Evolutionary conservation across 495 filamentous ascomycete genomes (phyloP), one percentile per base, ranked within the genome.

Genomic region (Paragyromitra xinjiangensis): DNA sequence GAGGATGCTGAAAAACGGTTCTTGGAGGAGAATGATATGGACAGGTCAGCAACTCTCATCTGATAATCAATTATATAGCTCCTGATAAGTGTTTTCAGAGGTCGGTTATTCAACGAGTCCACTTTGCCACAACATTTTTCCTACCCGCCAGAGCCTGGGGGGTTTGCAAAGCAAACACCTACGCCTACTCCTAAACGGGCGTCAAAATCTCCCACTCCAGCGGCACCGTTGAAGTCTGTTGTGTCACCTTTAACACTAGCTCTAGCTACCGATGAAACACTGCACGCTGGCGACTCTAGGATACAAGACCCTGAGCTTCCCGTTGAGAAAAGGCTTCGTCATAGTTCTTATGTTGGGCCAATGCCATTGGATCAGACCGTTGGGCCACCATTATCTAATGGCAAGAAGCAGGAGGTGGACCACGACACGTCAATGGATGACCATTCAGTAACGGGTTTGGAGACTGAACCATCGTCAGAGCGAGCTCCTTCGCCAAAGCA

Each of bases 21-120:
- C 56, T 69, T 82, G 7, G 81, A 82, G 11, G 74, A 82, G 39
- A 82, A 82, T 75, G 81, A 82, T 62, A 78, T 82, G 14, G 79
- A 82, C 56, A 75, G 69, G 80, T 81, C 69, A 34, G 61, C 45
- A 65, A 12, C 12, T 40, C 29, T 42, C 29, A 9, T 42, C 22
- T 65, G 24, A 8, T 12, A 26, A 24, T 11, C 44, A 11, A 12
- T 64, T 66, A 22, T 45, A 44, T 53, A 22, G 12, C 4, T 53
- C 34, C 40, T 29, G 55, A 65, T 80, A 64, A 75, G 14, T 34
- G 16, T 76, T 12, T 67, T 6, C n/a, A 81, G 79, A 66, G 80
- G 79, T 71, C 68, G 75, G 29, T 55, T 64, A 65, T 82, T 82
- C 53, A 75, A 73, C 40, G 80, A 82, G 64, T 71, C 71, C 42